Percentiles rank a stretch among this genome's conserved stretches.
Conservation (phyloP, 2,329 filamentous ascomycete genomes). For the Aspergillus melleus region DNA sequence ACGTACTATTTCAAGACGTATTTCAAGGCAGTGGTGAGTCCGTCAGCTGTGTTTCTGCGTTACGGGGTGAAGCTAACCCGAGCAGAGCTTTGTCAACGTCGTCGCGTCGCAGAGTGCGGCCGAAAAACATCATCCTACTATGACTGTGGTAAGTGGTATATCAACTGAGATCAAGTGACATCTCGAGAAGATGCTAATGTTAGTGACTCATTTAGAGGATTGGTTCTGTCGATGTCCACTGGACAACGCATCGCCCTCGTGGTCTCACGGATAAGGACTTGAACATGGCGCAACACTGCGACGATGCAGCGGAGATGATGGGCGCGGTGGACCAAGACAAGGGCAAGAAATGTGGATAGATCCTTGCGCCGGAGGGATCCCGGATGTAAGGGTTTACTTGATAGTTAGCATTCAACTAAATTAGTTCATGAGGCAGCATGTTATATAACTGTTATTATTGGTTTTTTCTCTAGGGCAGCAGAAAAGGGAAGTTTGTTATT, state of each 20-base stretch:
- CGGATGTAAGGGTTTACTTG: no score
- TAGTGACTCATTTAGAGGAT: conserved; percentile 26
- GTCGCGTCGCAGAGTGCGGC: conserved; percentile 38
- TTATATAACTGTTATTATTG: not conserved
- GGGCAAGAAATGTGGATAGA: conserved; percentile 30
- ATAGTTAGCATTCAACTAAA: no score
- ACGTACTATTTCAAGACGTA: conserved; percentile 42
- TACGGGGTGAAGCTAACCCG: not conserved
- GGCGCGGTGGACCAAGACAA: conserved; percentile 33
- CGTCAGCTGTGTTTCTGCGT: not conserved
- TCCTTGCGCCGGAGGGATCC: conserved; percentile 1
- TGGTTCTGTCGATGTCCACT: conserved; percentile 40
- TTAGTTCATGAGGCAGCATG: not conserved
- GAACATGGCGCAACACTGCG: conserved; percentile 38
- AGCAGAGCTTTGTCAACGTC: conserved; percentile 38
- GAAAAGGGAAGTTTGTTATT: not conserved
- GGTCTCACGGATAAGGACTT: conserved; percentile 40
- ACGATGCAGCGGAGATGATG: conserved; percentile 35
- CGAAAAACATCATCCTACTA: conserved; percentile 41
- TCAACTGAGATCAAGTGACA: not conserved
- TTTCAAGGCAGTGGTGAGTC: conserved; percentile 37
- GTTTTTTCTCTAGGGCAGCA: no score
- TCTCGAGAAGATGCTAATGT: conserved; percentile 10
- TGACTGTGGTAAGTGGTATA: conserved; percentile 33
- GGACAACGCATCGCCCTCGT: conserved; percentile 43